These are phyloP conservation scores for Pythium utonaiense DNA, from an alignment of 352 stramenopile genomes.

Conservation along the genomic window DNA sequence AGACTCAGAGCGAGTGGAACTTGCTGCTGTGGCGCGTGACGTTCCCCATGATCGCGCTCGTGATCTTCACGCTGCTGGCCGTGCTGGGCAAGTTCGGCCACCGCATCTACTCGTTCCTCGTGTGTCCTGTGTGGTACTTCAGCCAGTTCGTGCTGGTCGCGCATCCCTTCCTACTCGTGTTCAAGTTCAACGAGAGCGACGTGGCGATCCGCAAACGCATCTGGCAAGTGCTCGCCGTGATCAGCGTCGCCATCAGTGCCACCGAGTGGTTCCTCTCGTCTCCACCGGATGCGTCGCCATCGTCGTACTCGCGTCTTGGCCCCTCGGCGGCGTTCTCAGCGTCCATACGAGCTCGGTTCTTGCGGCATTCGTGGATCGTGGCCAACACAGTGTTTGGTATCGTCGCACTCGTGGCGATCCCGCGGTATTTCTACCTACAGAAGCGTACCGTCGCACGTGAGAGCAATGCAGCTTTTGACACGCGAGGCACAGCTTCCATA, in stretches of 20 bases:
- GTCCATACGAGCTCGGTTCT: constrained; percentile 15
- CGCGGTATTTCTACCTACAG: constrained; percentile 69
- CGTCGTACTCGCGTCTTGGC: constrained; percentile 1
- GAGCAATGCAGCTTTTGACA: constrained; percentile 10
- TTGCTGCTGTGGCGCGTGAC: constrained; percentile 76
- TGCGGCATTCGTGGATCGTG: constrained; percentile 59
- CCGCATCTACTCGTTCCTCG: constrained; percentile 60
- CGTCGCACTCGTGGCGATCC: constrained; percentile 56
- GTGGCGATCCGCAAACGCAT: constrained; percentile 29
- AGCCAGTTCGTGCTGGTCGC: constrained; percentile 66
- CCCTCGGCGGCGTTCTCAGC: constrained; percentile 3
- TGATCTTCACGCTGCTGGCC: constrained; percentile 63
- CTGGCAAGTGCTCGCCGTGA: constrained; percentile 46
- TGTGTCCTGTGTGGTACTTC: constrained; percentile 77
- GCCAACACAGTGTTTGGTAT: constrained; percentile 80
- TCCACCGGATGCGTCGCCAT: constrained; percentile 33
- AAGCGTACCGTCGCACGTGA: constrained; percentile 37
- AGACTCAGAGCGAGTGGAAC: constrained; percentile 81
- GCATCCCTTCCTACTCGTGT: constrained; percentile 75
- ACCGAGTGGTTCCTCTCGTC: constrained; percentile 73
- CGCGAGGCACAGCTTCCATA: constrained; percentile 33
- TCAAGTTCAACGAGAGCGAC: constrained; percentile 51
- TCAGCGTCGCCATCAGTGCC: constrained; percentile 45
- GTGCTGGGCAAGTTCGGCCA: constrained; percentile 64
- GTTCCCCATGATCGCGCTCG: constrained; percentile 76